Evolutionary conservation across 768 basidiomycete species (phyloP), one percentile per base, ranked within the genome.

Genomic region (Boletus sp.): DNA sequence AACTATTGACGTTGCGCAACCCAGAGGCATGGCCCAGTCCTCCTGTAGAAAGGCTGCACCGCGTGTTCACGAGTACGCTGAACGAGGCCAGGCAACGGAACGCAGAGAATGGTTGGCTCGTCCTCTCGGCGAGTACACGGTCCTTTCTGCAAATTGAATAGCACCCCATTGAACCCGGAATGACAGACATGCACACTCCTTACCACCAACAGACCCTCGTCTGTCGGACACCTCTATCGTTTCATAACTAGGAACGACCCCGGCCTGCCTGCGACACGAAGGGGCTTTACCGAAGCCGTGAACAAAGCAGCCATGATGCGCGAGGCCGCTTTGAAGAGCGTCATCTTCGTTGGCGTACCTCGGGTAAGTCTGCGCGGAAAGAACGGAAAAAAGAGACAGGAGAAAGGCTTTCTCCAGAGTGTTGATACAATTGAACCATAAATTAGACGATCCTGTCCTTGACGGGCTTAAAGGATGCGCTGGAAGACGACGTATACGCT

Each of bases 311-410:
- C 91, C 61, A 71, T 92, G 62, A 94, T 96, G 84, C 82, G 94
- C 45, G 94, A 96, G 76, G 83, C 90, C 32, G 90, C 90, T 32
- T 68, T 96, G 70, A 96, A 96, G 77, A 92, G 91, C 68, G 83
- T 85, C 67, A 89, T 94, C 65, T 94, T 96, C 68, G 84, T 92
- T 54, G 91, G 92, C 45, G 90, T 93, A 53, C 90, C 92, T 64
- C 80, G 89, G 71, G 90, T 91, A 69, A 76, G 84, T 73, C 40
- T 46, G 54, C 53, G 48, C 47, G 29, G 50, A 54, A 47, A 44
- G 33, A 18, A 11, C 11, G 33, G 33, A 14, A 30, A 8, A 33
- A 48, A 33, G 29, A n/a, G 24, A 24, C 1, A 24, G 24, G 24
- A 44, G 30, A 50, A 35, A 42, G 36, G 14, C 17, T 32, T 40